These are phyloP conservation scores for Pleurotus platypus DNA, from an alignment of 768 basidiomycete species.

Conservation along the genomic window DNA sequence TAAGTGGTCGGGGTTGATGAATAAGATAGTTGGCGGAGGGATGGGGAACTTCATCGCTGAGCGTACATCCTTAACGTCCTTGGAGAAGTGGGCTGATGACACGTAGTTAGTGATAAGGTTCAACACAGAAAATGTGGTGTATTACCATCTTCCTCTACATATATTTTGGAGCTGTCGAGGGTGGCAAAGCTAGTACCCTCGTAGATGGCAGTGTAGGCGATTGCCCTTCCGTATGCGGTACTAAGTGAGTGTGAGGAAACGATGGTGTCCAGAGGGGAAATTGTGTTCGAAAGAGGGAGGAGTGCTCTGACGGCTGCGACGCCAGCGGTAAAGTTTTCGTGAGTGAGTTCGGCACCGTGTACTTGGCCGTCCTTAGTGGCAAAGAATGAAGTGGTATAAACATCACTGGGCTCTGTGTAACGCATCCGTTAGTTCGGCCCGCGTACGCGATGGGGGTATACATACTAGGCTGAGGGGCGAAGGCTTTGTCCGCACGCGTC, in stretches of 20 bases:
- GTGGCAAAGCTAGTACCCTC: conserved; percentile 75
- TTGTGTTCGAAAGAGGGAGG: conserved; percentile 66
- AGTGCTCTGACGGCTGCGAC: conserved; percentile 76
- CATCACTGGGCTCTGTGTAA: conserved; percentile 49
- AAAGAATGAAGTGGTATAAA: conserved; percentile 70
- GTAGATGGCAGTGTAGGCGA: conserved; percentile 76
- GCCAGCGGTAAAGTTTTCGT: conserved; percentile 85
- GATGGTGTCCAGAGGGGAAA: conserved; percentile 74
- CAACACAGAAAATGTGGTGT: neutral
- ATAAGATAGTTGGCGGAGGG: conserved; percentile 77
- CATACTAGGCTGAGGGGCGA: conserved; percentile 52
- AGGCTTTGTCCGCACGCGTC: conserved; percentile 40
- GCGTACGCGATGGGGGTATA: conserved; percentile 10
- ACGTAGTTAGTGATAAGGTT: neutral
- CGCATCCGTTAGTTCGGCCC: conserved; percentile 8
- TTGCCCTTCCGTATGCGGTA: conserved; percentile 73
- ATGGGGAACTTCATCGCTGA: conserved; percentile 49
- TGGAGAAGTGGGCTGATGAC: conserved; percentile 15
- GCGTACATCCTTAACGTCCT: conserved; percentile 44
- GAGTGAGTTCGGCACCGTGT: conserved; percentile 67
- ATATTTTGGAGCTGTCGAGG: conserved; percentile 50
- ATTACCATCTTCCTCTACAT: conserved; percentile 42
- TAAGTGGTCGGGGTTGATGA: conserved; percentile 65
- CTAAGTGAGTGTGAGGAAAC: conserved; percentile 71
- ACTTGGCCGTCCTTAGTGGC: conserved; percentile 47